Conservation (phyloP, 2,329 filamentous ascomycete species). For the Pochonia chlamydosporia region DNA sequence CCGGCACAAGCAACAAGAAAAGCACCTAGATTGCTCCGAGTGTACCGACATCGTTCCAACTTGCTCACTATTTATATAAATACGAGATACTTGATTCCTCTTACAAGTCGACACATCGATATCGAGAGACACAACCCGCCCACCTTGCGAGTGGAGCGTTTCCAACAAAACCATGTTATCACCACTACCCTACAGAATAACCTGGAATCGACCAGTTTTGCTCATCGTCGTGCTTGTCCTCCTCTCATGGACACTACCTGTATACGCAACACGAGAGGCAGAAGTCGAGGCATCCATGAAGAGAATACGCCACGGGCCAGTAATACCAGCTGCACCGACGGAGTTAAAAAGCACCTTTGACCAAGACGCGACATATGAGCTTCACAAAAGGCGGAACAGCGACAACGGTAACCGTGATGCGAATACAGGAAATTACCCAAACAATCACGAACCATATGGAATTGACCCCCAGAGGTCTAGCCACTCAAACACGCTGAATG, state of each 20-base stretch:
- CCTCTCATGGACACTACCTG: background rate
- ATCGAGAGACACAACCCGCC: too few relatives aligned
- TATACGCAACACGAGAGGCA: background rate
- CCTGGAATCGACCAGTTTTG: background rate
- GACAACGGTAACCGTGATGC: background rate
- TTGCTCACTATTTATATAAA: too few relatives aligned
- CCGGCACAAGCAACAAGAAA: too few relatives aligned
- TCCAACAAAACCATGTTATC: background rate
- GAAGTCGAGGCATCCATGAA: background rate
- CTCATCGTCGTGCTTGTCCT: background rate
- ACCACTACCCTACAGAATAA: slow-evolving; percentile 10
- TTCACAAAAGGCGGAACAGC: background rate
- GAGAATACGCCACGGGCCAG: slow-evolving; percentile 1
- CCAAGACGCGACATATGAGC: too few relatives aligned
- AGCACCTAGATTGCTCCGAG: too few relatives aligned
- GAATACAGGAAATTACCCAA: background rate
- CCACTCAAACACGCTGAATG: background rate
- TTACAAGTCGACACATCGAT: too few relatives aligned
- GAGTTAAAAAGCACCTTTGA: background rate
- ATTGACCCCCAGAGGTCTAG: background rate
- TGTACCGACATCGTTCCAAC: too few relatives aligned
- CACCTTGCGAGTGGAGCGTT: too few relatives aligned
- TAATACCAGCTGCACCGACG: background rate
- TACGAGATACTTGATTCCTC: too few relatives aligned
- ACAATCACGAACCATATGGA: background rate